Evolutionary conservation across 1,139 yeast species (phyloP), one percentile per base, ranked within the genome.

Genomic region (Suhomyces maxii): DNA sequence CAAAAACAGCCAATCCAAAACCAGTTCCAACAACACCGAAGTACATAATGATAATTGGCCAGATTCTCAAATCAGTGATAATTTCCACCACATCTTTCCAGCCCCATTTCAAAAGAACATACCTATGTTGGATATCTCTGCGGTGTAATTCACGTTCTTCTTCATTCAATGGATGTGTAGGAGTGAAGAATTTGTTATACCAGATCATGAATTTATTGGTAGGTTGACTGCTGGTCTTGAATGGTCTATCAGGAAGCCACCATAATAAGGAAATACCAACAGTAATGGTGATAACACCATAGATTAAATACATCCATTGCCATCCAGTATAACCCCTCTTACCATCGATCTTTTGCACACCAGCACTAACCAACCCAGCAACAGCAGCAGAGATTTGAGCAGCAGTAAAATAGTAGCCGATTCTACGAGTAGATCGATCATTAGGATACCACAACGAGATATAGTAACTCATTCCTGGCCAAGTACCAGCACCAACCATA

Each of bases 21-120:
- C 96, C 96, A 13, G 89, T 83, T 39, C 96, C 96, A 14, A 89
- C 96, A 12, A 86, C 96, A 8, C 96, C 96, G 65, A 89, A 89
- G 66, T 89, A 89, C 96, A 89, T 89, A 68, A 89, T 73, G 41
- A 87, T 73, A 50, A 89, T 67, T 1, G 96, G 95, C 93, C 93
- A 88, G 39, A 86, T 73, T 54, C 95, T 75, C 39, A 77, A 58
- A 61, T 89, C 96, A 26, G 74, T 59, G 28, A 87, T 59, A 41
- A 89, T 78, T n/a, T 62, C 64, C 39, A 68, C 61, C 26, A 89
- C 71, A 48, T 88, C 93, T 40, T 65, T 71, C 73, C 83, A 70
- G 1, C 77, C 75, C 95, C 95, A 89, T 8, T 60, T 54, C 7
- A 80, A 53, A 32, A 65, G 61, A 41, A 63, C 60, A 53, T 77